A percentile compares a stretch with the other conserved stretches of the same genome.
Evolutionary conservation across 805 yeast genomes (phyloP).

Genomic region (Pichia phayaonensis): DNA sequence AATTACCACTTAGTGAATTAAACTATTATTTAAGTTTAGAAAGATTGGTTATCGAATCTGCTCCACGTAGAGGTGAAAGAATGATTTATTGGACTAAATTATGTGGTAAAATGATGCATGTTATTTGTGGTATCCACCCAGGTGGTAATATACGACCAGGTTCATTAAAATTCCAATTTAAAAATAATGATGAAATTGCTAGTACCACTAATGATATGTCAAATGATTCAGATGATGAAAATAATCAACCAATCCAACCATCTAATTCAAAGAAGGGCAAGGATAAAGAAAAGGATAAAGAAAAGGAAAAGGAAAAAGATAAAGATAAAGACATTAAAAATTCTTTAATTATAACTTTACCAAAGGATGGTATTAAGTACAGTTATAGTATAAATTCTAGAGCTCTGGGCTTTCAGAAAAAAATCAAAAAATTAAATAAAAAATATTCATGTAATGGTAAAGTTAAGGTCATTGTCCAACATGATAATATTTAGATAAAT

Average conservation of each 20-base stretch:
- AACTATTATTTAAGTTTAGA: slow-evolving; percentile 39
- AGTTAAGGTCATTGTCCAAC: slow-evolving; percentile 45
- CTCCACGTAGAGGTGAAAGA: slow-evolving; percentile 34
- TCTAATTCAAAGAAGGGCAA: neutral
- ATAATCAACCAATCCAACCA: neutral
- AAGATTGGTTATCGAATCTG: slow-evolving; percentile 39
- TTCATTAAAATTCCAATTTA: slow-evolving; percentile 39
- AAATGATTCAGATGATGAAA: slow-evolving; percentile 12
- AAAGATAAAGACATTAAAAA: slow-evolving; percentile 13
- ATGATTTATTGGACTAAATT: slow-evolving; percentile 68
- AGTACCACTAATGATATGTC: neutral
- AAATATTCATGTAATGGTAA: slow-evolving; percentile 38
- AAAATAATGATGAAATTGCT: slow-evolving; percentile 10
- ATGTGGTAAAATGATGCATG: slow-evolving; percentile 67
- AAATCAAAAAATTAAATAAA: slow-evolving; percentile 47
- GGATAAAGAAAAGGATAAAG: slow-evolving; percentile 1
- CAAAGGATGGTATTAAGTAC: slow-evolving; percentile 47
- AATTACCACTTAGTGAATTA: slow-evolving; percentile 51
- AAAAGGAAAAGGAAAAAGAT: no score
- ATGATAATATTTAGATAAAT: slow-evolving; percentile 17
- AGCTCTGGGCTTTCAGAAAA: slow-evolving; percentile 52
- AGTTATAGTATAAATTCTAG: slow-evolving; percentile 53
- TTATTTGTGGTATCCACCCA: slow-evolving; percentile 74
- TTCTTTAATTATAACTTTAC: slow-evolving; percentile 30
- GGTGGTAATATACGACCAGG: slow-evolving; percentile 70